Evolutionary conservation across 1,139 yeast species (phyloP).

Genomic region (Geotrichum fermentans): DNA sequence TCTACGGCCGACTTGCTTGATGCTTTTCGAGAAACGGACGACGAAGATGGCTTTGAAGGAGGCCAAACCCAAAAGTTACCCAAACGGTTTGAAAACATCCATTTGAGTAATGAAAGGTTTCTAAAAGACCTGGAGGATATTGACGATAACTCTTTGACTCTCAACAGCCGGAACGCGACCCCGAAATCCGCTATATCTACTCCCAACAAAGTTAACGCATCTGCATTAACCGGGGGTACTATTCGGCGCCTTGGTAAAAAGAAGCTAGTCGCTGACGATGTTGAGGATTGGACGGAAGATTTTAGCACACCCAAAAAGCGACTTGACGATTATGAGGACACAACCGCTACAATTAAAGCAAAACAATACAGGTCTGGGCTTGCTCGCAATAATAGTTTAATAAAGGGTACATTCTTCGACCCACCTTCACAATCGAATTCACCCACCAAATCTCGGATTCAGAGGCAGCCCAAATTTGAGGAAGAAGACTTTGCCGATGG

Average conservation of each 20-base stretch:
- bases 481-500: constrained; percentile 19
- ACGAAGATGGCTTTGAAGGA: constrained; percentile 11
- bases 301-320: constrained; percentile 4
- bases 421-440: constrained; percentile 15
- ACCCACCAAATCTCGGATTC: constrained; percentile 1
- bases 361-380: not conserved
- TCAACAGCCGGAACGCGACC: not conserved
- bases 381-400: constrained; percentile 13
- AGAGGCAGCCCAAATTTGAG: not conserved
- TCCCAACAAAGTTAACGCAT: not conserved
- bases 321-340: not conserved
- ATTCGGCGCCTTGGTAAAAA: constrained; percentile 1
- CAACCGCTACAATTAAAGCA: constrained; percentile 11
- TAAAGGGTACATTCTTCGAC: constrained; percentile 19
- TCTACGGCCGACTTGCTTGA: constrained; percentile 14
- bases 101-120: not conserved
- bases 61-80: constrained; percentile 1
- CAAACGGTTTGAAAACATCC: not conserved
- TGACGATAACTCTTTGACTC: constrained; percentile 1
- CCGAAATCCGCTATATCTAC: constrained; percentile 1
- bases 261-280: not conserved
- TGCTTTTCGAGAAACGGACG: constrained; percentile 17
- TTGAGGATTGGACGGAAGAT: not conserved
- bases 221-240: constrained; percentile 5
- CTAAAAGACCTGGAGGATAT: constrained; percentile 1